Evolutionary conservation across 192 early-diverging fungal genomes (phyloP), one percentile per base, ranked within the genome.

Genomic region (Linnemannia hyalina): DNA sequence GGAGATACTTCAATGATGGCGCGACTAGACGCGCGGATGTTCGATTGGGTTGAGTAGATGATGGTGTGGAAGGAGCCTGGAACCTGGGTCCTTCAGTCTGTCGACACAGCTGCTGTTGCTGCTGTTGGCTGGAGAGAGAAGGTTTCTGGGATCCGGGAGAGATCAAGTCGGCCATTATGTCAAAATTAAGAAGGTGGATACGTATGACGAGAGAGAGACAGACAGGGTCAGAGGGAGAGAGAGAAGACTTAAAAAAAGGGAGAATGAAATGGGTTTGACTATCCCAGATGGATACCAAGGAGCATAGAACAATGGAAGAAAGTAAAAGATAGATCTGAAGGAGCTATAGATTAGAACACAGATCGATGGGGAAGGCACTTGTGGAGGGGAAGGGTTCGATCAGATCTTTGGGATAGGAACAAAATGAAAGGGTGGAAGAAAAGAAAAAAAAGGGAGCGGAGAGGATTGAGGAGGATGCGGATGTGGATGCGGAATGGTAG

Each of bases 91-190:
- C 52, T 36, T 70, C 47, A 47, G 15, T 49, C 18, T 74, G 47
- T n/a, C 35, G 68, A 70, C 44, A 47, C 44, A 78, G 68, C 26
- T 13, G 7, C 44, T 68, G 73, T 23, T 38, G 70, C 26, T 76
- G 70, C 26, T 76, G 74, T 3, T 70, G 68, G 70, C 22, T 70
- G 52, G 49, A 16, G 20, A 52, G 52, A 52, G 80, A 32, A 38
- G 49, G 63, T 36, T 65, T 23, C 54, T 42, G 38, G 35, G 73
- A 75, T 35, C 46, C 55, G 32, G 52, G 29, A 15, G 46, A 32
- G 49, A 81, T 68, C 8, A 65, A 54, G 38, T 68, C 20, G 36
- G 63, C 44, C 60, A 80, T 73, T 42, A 57, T 63, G 71, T 38
- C 42, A 73, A 65, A 75, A 77, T 18, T 18, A 55, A 49, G 26